These are phyloP conservation scores for Teratosphaeria epicoccoides DNA, from an alignment of 2,329 filamentous ascomycete genomes.

Conservation along the genomic window DNA sequence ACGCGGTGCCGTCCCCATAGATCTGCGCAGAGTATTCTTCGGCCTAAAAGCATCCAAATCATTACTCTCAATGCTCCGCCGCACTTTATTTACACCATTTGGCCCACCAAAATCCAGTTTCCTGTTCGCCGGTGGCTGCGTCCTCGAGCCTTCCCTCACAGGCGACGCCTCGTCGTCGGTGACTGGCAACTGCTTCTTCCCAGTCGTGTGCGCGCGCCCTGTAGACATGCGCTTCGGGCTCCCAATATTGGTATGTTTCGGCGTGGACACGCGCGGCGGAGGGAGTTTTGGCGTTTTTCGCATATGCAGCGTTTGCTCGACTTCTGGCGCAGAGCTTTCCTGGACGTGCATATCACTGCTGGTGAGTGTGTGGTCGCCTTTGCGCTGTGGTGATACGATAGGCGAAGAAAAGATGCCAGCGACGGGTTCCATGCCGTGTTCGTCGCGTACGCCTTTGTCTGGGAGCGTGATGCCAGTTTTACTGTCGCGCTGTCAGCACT, in stretches of 20 bases:
- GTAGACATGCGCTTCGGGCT: constrained; percentile 54
- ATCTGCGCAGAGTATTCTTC: constrained; percentile 18
- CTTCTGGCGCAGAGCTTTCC: constrained; percentile 46
- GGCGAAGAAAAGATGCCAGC: constrained; percentile 85
- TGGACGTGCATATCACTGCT: constrained; percentile 45
- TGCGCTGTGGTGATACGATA: constrained; percentile 45
- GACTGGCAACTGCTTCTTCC: constrained; percentile 1
- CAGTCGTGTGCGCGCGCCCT: constrained; percentile 34
- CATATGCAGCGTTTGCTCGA: constrained; percentile 32
- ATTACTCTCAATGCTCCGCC: constrained; percentile 17
- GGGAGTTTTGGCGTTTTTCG: constrained; percentile 37
- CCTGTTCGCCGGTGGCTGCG: constrained; percentile 22
- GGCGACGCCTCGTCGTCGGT: constrained; percentile 3
- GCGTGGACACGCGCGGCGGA: constrained; percentile 46
- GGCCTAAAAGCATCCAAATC: constrained; percentile 24
- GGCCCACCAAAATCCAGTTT: constrained; percentile 22
- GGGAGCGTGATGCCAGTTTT: constrained; percentile 80
- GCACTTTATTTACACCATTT: constrained; percentile 13
- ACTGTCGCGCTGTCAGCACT: constrained; percentile 37
- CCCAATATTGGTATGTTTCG: constrained; percentile 50
- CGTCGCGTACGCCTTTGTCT: constrained; percentile 72
- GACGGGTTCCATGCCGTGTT: constrained; percentile 82
- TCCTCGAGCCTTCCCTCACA: constrained; percentile 5
- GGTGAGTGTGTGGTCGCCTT: constrained; percentile 14
- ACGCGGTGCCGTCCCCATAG: constrained; percentile 9